Evolutionary conservation across 1,284 basidiomycete species (phyloP), one percentile per base, ranked within the genome.

Genomic region (Xerocomus nothofagi): DNA sequence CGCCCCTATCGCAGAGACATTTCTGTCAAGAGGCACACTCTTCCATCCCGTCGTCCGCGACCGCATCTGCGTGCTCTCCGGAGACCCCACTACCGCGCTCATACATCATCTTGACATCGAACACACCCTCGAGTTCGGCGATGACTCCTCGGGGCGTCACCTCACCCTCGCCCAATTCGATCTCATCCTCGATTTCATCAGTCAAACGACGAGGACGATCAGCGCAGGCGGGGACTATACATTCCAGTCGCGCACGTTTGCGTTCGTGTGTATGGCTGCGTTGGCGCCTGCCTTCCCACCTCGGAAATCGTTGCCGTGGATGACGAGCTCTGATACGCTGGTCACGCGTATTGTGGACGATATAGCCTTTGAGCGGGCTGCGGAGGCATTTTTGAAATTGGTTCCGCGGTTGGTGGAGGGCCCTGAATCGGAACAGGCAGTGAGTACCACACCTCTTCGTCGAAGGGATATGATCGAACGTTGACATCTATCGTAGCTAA

Each of bases 261-360:
- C 41, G n/a, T 59, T 63, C 9, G 44, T 17, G n/a, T 60, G 52
- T 15, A 12, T 61, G 43, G 39, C 29, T 2, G 56, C 58, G 1
- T 27, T 61, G 29, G n/a, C 51, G 1, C 44, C 50, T 0, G 44
- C 6, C 0, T 11, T 59, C 9, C 60, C 47, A 0, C 51, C 50
- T 23, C 31, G 30, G 6, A 37, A n/a, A n/a, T n/a, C 14, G 17
- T 6, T n/a, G n/a, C 9, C 9, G 20, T 20, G 18, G 11, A 8
- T n/a, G 2, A 4, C 6, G 42, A 43, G 6, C n/a, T n/a, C n/a
- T n/a, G n/a, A n/a, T n/a, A n/a, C n/a, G n/a, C n/a, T n/a, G n/a
- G n/a, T n/a, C n/a, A n/a, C n/a, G n/a, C n/a, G n/a, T n/a, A 6
- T 23, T 20, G 3, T 54, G 14, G 39, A 50, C 4, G 55, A 51